Base-by-base conservation (phyloP, 768 basidiomycete species). In the Tremella mesenterica region DNA sequence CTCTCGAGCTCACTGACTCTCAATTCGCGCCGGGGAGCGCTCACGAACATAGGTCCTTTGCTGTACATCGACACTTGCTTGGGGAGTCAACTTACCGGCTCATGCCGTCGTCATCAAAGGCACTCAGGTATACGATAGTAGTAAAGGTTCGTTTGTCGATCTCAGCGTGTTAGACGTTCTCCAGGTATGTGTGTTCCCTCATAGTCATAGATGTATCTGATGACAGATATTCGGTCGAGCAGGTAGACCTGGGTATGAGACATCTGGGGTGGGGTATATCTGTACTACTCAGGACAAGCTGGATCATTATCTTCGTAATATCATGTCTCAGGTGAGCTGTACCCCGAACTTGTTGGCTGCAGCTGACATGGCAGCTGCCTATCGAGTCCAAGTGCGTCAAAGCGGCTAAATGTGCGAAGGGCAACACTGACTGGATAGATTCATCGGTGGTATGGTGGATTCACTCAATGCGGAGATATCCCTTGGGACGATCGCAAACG, bases 31-130 rank as follows among this genome's bases (percentile, higher is more conserved):
- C n/a, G 16, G 43, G 12, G 25, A 21, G 44, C 18, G n/a, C 5
- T 45, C 20, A 33, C 28, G 27, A 20, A 4, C 25, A 21, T 63
- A 95, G 92, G 92, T 99, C 47, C 77, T 99, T 16, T 95, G 89
- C 73, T 99, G 95, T 76, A 99, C 95, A 1, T 89, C 95, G 4
- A 99, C 95, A 2, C 79, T 99, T 38, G 95, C 95, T 4, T 99
- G 95, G 95, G 95, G 95, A 75, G 95, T 99, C 61, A 99, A 99
- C 73, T 76, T 99, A 58, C 95, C 95, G 29, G 95, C 95, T 16
- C 93, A 97, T 74, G 95, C 95, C 52, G 92, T 95, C 50, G 75
- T 95, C 59, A 96, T 95, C 76, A 99, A 99, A 74, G 95, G 95
- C 8, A 99, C 95, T 1, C 88, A 97, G 64, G 79, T 99, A 1